phyloP scores from a whole-genome alignment of 2,329 filamentous ascomycete species.

The Orbilia ellipsospora region DNA sequence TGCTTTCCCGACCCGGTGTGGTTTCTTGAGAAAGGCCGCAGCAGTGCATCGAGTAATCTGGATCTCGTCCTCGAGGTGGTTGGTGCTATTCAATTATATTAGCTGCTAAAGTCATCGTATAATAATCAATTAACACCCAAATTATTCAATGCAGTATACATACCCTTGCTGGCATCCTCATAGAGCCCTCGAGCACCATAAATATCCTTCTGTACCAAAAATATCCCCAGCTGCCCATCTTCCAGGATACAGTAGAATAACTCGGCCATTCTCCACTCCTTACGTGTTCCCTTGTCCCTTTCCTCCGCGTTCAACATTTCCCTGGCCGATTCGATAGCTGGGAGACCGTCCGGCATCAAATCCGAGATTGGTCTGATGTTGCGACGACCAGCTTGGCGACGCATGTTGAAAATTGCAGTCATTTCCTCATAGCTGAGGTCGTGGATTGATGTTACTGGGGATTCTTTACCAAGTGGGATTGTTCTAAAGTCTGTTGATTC shows the following conservation, averaged over 20 bases:
- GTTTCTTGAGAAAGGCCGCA: neutral
- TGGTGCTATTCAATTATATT: too few relatives aligned
- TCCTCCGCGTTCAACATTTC: slow-evolving; percentile 24
- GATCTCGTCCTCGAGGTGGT: slow-evolving; percentile 1
- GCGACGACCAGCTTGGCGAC: neutral
- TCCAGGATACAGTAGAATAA: slow-evolving; percentile 22
- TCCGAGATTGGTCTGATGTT: slow-evolving; percentile 14
- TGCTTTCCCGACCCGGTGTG: neutral
- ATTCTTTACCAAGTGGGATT: neutral
- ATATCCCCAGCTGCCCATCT: slow-evolving; percentile 6
- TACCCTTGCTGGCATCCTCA: neutral
- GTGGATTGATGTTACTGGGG: slow-evolving; percentile 12
- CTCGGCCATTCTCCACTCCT: slow-evolving; percentile 27
- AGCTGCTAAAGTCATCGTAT: neutral
- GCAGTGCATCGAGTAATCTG: neutral
- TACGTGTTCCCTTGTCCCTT: slow-evolving; percentile 3
- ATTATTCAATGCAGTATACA: neutral
- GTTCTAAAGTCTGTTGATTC: too few relatives aligned
- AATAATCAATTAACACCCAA: neutral
- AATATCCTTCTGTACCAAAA: slow-evolving; percentile 25
- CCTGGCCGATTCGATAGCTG: slow-evolving; percentile 24
- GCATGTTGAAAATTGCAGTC: neutral
- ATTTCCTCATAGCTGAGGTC: slow-evolving; percentile 5
- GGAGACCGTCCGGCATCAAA: slow-evolving; percentile 20
- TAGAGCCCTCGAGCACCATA: neutral